Base-by-base conservation (phyloP, 2,329 filamentous ascomycete genomes). In the Periglandula ipomoeae region DNA sequence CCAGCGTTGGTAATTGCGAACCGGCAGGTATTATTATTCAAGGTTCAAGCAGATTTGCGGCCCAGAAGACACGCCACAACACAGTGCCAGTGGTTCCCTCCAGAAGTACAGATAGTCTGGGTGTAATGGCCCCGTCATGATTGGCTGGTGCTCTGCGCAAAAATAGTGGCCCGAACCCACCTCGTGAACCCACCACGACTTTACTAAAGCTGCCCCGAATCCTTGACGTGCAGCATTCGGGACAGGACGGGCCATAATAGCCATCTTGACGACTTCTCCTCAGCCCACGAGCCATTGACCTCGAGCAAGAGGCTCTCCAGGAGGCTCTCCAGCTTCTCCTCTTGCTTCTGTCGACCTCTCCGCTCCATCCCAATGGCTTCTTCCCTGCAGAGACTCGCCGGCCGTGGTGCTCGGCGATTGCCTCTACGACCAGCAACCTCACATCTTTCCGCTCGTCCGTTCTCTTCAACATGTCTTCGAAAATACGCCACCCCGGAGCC, bases 301-400 rank as follows among this genome's bases (percentile, higher is more conserved):
- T 56, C 57, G 62, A 60, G 61, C 59, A 57, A 61, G 63, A 66
- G 65, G 63, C 57, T 60, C 58, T 57, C 46, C 53, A 53, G 59
- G 62, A 59, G 62, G 57, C 59, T 56, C 56, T 55, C 53, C 53
- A 53, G 57, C 52, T 56, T 55, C 54, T 57, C 54, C 49, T 56
- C 53, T 56, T 55, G 55, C 59, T 57, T 56, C 57, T 55, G 58
- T 56, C 55, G 54, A 55, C 57, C 56, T 60, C 58, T 56, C 53
- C 56, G 38, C 54, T 58, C 53, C 50, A 32, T 50, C 53, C 52
- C 55, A 70, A 89, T 89, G 85, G 78, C 84, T 44, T 53, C 56
- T 68, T 76, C 81, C 60, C 73, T 89, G 65, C 81, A 81, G 70
- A 82, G 86, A 69, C 76, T 89, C 65, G 84, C 83, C 68, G 77